Conservation (phyloP, 331 rosid genomes). For the Arachis monticola region DNA sequence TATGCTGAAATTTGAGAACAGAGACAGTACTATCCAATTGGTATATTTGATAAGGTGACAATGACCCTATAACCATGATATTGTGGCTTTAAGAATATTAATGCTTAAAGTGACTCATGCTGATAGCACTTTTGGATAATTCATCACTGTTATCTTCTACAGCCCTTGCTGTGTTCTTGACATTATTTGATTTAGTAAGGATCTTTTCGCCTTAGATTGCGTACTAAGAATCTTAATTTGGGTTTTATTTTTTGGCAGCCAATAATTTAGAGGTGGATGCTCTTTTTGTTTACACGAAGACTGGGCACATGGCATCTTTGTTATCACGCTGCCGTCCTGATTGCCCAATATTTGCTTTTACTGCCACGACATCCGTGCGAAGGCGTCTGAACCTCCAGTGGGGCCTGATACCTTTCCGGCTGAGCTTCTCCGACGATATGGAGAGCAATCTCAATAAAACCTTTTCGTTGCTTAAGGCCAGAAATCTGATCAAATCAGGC, state of each 20-base stretch:
- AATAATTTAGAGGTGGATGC: conserved; percentile 92
- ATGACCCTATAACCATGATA: conserved; percentile 1
- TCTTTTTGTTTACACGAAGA: conserved; percentile 80
- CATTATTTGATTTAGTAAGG: conserved; percentile 13
- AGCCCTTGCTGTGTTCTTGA: conserved; percentile 10
- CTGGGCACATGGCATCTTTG: conserved; percentile 93
- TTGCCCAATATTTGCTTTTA: conserved; percentile 93
- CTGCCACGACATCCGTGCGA: conserved; percentile 71
- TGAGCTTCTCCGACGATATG: conserved; percentile 91
- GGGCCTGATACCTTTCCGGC: conserved; percentile 93
- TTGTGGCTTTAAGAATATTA: background rate
- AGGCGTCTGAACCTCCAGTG: conserved; percentile 89
- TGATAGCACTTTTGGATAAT: conserved; percentile 2
- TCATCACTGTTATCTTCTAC: conserved; percentile 10
- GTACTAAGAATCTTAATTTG: conserved; percentile 6
- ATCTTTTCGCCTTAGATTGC: conserved; percentile 16
- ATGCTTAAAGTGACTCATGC: conserved; percentile 16
- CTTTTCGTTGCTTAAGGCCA: conserved; percentile 84
- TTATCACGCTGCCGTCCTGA: conserved; percentile 93
- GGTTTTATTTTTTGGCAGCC: conserved; percentile 62
- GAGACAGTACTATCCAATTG: conserved; percentile 21
- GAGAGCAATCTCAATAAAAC: conserved; percentile 90
- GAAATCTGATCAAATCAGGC: conserved; percentile 89
- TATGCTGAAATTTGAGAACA: no score
- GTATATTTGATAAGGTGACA: conserved; percentile 17